phyloP scores from a whole-genome alignment of 2,329 filamentous ascomycete genomes.

The Neofusicoccum ribis region DNA sequence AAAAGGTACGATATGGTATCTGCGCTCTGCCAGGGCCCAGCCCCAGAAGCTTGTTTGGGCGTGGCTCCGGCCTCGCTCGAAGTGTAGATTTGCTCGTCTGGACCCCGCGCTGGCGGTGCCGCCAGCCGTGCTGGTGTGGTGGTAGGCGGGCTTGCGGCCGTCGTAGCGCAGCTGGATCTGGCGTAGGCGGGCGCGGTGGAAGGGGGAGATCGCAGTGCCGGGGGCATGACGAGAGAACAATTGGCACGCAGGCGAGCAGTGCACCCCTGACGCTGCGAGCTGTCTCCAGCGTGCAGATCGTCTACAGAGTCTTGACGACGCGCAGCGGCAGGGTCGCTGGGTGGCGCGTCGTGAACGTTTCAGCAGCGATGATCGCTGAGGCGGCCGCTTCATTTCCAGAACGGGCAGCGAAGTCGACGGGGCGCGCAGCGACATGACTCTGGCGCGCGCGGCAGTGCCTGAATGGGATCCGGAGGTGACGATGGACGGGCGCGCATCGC shows the following conservation, averaged over 20 bases:
- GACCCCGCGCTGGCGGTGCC: not conserved
- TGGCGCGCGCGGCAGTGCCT: not conserved
- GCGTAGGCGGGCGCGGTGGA: not conserved
- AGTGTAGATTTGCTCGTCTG: not conserved
- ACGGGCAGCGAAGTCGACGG: not conserved
- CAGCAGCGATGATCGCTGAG: not conserved
- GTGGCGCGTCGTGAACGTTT: conserved; percentile 3
- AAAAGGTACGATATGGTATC: conserved; percentile 3
- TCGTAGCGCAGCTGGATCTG: not conserved
- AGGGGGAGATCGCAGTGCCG: conserved; percentile 3
- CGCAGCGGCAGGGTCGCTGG: not conserved
- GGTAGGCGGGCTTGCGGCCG: not conserved
- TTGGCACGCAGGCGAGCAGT: conserved; percentile 10
- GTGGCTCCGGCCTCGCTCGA: not conserved
- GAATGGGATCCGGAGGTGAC: not conserved
- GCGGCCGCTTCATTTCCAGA: not conserved
- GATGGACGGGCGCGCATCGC: conserved; percentile 2
- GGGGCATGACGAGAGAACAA: conserved; percentile 7
- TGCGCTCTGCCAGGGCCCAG: not conserved
- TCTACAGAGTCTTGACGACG: not conserved
- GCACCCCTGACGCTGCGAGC: conserved; percentile 4
- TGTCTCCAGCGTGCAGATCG: conserved; percentile 12
- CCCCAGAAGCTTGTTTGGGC: conserved; percentile 12
- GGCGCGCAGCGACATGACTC: not conserved
- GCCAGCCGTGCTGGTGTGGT: not conserved